Conservation (phyloP, 108 stramenopile species). For the Licmophora abbreviata region DNA sequence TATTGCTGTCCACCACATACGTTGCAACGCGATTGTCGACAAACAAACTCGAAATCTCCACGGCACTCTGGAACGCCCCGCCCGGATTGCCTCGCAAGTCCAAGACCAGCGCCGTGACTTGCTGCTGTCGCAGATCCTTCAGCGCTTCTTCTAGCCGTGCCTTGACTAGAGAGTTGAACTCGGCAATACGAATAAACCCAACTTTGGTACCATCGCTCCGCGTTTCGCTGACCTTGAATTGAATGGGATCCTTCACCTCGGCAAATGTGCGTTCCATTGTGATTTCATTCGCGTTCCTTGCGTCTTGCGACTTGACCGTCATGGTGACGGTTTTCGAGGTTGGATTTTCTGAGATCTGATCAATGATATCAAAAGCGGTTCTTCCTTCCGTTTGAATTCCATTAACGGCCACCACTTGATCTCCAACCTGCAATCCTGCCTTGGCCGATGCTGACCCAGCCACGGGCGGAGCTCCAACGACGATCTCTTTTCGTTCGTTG, state of each 20-base stretch:
- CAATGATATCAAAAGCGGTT: slow-evolving; percentile 82
- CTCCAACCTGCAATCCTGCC: slow-evolving; percentile 63
- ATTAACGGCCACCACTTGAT: slow-evolving; percentile 70
- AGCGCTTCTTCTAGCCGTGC: slow-evolving; percentile 68
- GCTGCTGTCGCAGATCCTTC: slow-evolving; percentile 48
- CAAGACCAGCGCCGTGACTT: slow-evolving; percentile 77
- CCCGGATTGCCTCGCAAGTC: slow-evolving; percentile 90
- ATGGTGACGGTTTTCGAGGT: slow-evolving; percentile 58
- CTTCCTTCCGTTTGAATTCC: slow-evolving; percentile 57
- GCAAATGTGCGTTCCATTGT: slow-evolving; percentile 47
- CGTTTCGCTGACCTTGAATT: slow-evolving; percentile 55
- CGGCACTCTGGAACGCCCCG: slow-evolving; percentile 90
- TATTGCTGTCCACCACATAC: slow-evolving; percentile 72
- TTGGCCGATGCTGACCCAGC: slow-evolving; percentile 49
- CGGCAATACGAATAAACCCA: slow-evolving; percentile 79
- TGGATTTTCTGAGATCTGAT: slow-evolving; percentile 74
- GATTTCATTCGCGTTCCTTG: slow-evolving; percentile 26
- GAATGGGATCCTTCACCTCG: slow-evolving; percentile 59
- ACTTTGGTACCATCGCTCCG: slow-evolving; percentile 74
- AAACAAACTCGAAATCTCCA: slow-evolving; percentile 89
- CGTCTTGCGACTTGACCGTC: slow-evolving; percentile 21
- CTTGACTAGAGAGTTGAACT: slow-evolving; percentile 85
- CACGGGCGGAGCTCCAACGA: slow-evolving; percentile 78
- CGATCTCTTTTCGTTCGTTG: slow-evolving; percentile 42
- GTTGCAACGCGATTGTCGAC: slow-evolving; percentile 66